These are phyloP conservation scores for Climacium dendroides DNA, from an alignment of 225 moss, liverwort and hornwort species.

Conservation along the genomic window DNA sequence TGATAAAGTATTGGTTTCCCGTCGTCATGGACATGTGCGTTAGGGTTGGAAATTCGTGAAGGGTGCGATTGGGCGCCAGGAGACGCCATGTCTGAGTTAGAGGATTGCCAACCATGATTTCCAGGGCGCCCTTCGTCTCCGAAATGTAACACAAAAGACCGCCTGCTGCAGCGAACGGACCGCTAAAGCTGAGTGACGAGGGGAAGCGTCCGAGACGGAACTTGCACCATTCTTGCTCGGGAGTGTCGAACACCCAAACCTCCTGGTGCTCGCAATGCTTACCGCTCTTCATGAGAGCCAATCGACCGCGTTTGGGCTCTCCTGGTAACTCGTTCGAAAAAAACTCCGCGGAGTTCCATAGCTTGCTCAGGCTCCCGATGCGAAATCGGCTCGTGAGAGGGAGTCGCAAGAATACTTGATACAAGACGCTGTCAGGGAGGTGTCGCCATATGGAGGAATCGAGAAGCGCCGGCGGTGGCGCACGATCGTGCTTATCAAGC, in stretches of 20 bases:
- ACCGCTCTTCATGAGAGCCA: conserved; percentile 13
- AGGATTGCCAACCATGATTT: conserved; percentile 32
- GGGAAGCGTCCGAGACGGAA: conserved; percentile 11
- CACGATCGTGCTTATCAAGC: not conserved
- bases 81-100: conserved; percentile 13
- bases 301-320: not conserved
- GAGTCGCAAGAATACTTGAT: conserved; percentile 16
- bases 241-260: conserved; percentile 30
- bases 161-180: conserved; percentile 25
- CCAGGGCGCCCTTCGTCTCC: not conserved
- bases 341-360: conserved; percentile 15
- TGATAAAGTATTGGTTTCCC: conserved; percentile 1
- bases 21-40: conserved; percentile 12
- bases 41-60: conserved; percentile 8
- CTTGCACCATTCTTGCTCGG: conserved; percentile 37
- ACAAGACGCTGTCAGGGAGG: conserved; percentile 15
- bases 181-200: not conserved
- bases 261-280: conserved; percentile 7
- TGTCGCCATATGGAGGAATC: conserved; percentile 18
- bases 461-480: not conserved
- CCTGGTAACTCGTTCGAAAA: not conserved
- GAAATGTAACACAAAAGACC: conserved; percentile 34
- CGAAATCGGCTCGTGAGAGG: conserved; percentile 21
- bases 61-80: conserved; percentile 1
- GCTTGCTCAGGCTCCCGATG: conserved; percentile 16